Base-by-base conservation (phyloP, 306 rosid species). In the Begonia fuchsioides region DNA sequence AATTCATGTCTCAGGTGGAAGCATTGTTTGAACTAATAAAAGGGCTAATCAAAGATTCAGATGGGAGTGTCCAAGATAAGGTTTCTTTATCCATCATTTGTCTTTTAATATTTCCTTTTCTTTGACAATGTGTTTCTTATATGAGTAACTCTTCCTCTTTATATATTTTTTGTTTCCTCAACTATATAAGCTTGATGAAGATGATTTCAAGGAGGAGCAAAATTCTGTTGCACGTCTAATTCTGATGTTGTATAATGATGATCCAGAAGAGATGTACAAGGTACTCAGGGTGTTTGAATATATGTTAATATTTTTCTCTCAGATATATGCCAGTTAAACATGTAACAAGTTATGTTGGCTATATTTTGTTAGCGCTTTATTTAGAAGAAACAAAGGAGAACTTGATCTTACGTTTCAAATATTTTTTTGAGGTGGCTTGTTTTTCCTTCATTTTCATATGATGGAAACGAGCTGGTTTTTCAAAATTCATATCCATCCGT, bases 121-220 rank as follows among this genome's bases (percentile, higher is more conserved):
- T 10, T 40, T 11, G 5, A 20, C 32, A 20, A 20, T 20, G 32
- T 20, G 32, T 20, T 20, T 20, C 32, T 1, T 3, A 20, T 20
- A 20, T 20, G 32, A 20, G 3, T 20, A 20, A 20, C 32, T 20
- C 32, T 20, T n/a, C 5, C 32, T 20, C 32, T 20, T 13, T 2
- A 47, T 17, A n/a, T n/a, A n/a, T 44, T 60, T 49, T n/a, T 32
- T 15, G 55, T 53, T 17, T 63, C 38, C 39, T 17, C 43, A 43
- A 44, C 43, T 53, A 47, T 10, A 13, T 20, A 56, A 81, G 98
- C 39, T 79, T 62, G 98, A 92, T 60, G 98, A 92, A 78, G 98
- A 92, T 32, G 98, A 92, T 74, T 92, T 92, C 76, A 74, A 77
- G 49, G 98, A 92, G 79, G 96, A 92, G 72, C 98, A 85, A 63